These are phyloP conservation scores for Posidonia australis DNA, from an alignment of 106 monocot genomes.

Conservation along the genomic window DNA sequence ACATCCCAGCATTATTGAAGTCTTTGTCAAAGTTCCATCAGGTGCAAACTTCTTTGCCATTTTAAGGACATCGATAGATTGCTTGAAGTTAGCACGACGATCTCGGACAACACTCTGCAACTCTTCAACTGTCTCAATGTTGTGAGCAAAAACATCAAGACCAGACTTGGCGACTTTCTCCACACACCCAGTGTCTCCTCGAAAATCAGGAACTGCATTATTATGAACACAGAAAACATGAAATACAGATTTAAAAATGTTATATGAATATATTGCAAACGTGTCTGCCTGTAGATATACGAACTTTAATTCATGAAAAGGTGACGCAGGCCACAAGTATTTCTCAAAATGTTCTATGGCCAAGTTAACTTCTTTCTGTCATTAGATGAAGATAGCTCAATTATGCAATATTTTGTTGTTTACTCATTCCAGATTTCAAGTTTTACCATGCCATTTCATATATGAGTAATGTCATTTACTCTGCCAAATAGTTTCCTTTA, in stretches of 20 bases:
- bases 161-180: conserved; percentile 60
- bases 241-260: background rate
- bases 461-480: too few relatives aligned
- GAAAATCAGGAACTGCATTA: conserved; percentile 72
- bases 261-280: background rate
- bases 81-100: conserved; percentile 70
- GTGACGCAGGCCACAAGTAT: too few relatives aligned
- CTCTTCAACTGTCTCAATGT: conserved; percentile 90
- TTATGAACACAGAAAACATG: background rate
- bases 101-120: conserved; percentile 54
- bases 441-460: too few relatives aligned
- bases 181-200: conserved; percentile 52
- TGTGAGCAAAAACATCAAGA: conserved; percentile 75
- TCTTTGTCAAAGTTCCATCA: conserved; percentile 64
- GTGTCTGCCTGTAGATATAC: background rate
- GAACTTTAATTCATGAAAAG: too few relatives aligned
- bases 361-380: too few relatives aligned
- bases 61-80: conserved; percentile 69
- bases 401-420: too few relatives aligned
- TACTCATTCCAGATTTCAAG: too few relatives aligned
- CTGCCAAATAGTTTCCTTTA: too few relatives aligned
- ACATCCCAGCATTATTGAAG: conserved; percentile 82
- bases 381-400: too few relatives aligned
- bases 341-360: too few relatives aligned
- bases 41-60: conserved; percentile 77